Percentiles rank a stretch among this genome's conserved stretches.
These are phyloP conservation scores for Jacaranda mimosifolia DNA, from an alignment of 257 asterid species.

Conservation along the genomic window DNA sequence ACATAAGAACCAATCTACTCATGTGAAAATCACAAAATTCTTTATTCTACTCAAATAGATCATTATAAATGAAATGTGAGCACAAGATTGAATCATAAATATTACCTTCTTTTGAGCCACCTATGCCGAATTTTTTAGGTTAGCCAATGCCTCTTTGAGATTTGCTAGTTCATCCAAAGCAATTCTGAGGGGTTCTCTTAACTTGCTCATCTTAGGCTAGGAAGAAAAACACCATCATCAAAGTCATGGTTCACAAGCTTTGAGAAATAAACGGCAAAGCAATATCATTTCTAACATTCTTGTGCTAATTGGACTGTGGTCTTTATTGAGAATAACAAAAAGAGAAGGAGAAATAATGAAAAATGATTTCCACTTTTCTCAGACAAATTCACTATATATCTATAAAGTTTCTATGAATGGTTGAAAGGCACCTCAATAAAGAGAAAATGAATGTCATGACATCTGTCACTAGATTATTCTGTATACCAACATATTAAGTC, in stretches of 20 bases:
- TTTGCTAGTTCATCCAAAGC: conserved; percentile 68
- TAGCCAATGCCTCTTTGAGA: conserved; percentile 63
- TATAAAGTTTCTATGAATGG: background rate
- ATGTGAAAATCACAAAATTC: background rate
- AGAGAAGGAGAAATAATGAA: background rate
- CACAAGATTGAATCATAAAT: conserved; percentile 23
- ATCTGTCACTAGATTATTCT: background rate
- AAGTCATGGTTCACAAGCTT: conserved; percentile 28
- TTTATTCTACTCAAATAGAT: background rate
- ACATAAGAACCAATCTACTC: background rate
- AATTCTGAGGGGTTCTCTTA: conserved; percentile 64
- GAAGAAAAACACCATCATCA: conserved; percentile 25
- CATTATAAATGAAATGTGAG: conserved; percentile 2
- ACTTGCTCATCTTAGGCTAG: conserved; percentile 63
- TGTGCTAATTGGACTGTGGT: background rate
- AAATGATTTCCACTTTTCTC: background rate
- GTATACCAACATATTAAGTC: background rate
- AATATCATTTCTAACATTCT: background rate
- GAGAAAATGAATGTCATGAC: conserved; percentile 9
- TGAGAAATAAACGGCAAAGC: conserved; percentile 7
- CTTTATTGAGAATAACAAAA: background rate
- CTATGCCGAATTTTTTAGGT: conserved; percentile 45
- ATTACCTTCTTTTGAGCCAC: conserved; percentile 21
- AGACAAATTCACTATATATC: background rate
- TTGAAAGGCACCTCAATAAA: conserved; percentile 6